Conservation (phyloP, 2,329 filamentous ascomycete species). For the Aspergillus carbonarius region DNA sequence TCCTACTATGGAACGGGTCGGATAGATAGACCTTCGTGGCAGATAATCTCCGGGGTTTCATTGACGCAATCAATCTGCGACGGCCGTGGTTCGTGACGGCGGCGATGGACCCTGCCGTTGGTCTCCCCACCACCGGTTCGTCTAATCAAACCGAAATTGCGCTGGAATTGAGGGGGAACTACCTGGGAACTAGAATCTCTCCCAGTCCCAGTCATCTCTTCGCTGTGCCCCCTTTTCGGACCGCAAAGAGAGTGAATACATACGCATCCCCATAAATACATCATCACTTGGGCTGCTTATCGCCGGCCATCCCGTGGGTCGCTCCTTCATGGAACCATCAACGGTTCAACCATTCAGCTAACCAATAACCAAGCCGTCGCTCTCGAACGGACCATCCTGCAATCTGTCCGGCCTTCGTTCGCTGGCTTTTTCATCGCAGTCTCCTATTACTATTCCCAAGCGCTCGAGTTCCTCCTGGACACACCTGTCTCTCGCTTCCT, state of each 20-base stretch:
- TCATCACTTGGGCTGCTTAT: neutral
- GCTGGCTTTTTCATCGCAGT: neutral
- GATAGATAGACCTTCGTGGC: neutral
- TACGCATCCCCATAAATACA: too few relatives aligned
- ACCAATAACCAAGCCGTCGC: neutral
- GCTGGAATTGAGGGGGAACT: neutral
- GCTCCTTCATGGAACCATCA: neutral
- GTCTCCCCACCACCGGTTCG: neutral
- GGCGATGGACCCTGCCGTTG: neutral
- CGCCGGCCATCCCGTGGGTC: neutral
- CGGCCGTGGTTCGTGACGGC: neutral
- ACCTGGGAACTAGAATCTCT: too few relatives aligned
- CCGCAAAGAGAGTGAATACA: too few relatives aligned
- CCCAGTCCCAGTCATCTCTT: too few relatives aligned
- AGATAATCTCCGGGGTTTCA: neutral
- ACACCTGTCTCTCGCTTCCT: neutral
- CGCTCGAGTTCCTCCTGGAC: neutral
- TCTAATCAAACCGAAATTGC: neutral
- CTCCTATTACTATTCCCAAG: neutral
- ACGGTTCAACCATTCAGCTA: neutral
- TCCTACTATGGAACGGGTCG: neutral
- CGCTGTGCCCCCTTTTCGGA: too few relatives aligned
- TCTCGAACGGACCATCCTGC: neutral
- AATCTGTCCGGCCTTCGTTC: neutral
- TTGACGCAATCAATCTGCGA: constrained; percentile 3